A percentile compares a stretch with the other conserved stretches of the same genome.
Evolutionary conservation across 805 yeast species (phyloP).

Genomic region (Schwanniomyces vanrijiae): DNA sequence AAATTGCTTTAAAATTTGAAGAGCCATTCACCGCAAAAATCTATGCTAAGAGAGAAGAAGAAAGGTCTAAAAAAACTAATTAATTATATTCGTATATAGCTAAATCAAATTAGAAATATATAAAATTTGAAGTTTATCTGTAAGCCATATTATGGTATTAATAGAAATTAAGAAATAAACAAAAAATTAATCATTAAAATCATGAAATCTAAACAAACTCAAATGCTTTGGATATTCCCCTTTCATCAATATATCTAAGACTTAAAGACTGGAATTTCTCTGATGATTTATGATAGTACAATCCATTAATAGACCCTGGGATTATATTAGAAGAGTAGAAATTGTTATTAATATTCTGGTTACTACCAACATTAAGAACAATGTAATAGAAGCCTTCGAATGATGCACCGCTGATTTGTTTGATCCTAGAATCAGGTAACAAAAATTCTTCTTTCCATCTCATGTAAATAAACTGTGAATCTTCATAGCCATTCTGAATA

Average conservation of each 20-base stretch:
- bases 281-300: constrained; percentile 78
- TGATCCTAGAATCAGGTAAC: constrained; percentile 73
- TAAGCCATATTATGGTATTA: not conserved
- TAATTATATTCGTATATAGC: not conserved
- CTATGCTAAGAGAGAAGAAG: constrained; percentile 67
- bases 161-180: not conserved
- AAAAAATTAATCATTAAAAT: not conserved
- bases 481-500: constrained; percentile 31
- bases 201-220: constrained; percentile 20
- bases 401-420: constrained; percentile 68
- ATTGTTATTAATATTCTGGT: not conserved
- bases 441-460: constrained; percentile 92
- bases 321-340: constrained; percentile 12
- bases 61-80: constrained; percentile 17
- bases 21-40: constrained; percentile 95
- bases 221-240: constrained; percentile 34
- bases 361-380: constrained; percentile 65
- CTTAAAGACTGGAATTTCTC: constrained; percentile 80
- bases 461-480: constrained; percentile 61
- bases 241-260: constrained; percentile 52
- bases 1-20: constrained; percentile 81
- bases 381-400: constrained; percentile 92
- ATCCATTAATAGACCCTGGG: constrained; percentile 75
- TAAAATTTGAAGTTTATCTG: not conserved
- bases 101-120: not conserved